Conservation (phyloP, 306 rosid species). For the Coriaria nepalensis region DNA sequence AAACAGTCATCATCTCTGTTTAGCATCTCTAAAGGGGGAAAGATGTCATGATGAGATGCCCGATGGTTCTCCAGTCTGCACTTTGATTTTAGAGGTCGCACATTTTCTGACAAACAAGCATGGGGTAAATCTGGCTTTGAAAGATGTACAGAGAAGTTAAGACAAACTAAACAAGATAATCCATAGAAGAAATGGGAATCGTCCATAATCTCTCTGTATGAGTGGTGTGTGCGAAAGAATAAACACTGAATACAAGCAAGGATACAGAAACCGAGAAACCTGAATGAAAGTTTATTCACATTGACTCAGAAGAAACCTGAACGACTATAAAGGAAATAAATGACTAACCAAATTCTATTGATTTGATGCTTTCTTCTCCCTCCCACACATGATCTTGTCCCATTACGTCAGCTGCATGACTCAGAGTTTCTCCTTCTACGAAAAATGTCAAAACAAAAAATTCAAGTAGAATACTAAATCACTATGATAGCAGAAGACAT, state of each 20-base stretch:
- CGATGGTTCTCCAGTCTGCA: constrained; percentile 17
- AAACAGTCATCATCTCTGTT: constrained; percentile 29
- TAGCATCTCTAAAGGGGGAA: constrained; percentile 29
- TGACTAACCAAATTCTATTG: constrained; percentile 35
- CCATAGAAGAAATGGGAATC: no score
- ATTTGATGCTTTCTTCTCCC: constrained; percentile 24
- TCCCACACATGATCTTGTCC: constrained; percentile 22
- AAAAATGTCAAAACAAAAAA: neutral
- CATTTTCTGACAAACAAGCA: constrained; percentile 1
- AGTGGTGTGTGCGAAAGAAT: no score
- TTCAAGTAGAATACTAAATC: neutral
- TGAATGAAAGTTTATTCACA: neutral
- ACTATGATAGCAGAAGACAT: constrained; percentile 15
- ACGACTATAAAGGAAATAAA: no score
- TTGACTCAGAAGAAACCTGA: no score
- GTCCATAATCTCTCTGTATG: no score
- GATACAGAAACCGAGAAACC: constrained; percentile 1
- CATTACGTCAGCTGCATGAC: constrained; percentile 15
- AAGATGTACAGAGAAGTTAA: no score
- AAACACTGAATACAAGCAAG: no score
- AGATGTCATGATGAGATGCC: constrained; percentile 29
- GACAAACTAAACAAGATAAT: no score
- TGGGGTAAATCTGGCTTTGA: constrained; percentile 35
- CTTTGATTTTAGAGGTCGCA: constrained; percentile 5
- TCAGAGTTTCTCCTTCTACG: constrained; percentile 21